Percentiles rank a stretch among this genome's conserved stretches.
phyloP scores from a whole-genome alignment of 768 basidiomycete species.

The Lactarius tabidus region DNA sequence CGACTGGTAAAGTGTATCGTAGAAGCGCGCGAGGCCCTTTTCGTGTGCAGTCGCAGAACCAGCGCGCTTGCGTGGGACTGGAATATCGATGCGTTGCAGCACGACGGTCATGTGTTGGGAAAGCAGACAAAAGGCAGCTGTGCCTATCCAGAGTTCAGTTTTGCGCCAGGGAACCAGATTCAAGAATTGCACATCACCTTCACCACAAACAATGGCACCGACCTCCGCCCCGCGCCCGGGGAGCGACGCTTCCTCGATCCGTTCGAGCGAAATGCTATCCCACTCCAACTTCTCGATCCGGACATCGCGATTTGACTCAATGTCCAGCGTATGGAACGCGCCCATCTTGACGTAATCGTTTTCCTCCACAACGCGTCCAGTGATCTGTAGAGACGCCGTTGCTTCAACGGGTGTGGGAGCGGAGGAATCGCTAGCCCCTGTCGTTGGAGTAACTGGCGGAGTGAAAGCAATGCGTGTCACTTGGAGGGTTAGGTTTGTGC shows the following conservation, averaged over 20 bases:
- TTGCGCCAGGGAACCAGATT: background rate
- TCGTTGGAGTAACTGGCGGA: constrained; percentile 53
- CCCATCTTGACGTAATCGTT: constrained; percentile 89
- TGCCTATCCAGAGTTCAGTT: constrained; percentile 41
- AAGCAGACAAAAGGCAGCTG: constrained; percentile 88
- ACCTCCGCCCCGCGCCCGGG: constrained; percentile 97
- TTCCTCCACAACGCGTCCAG: constrained; percentile 81
- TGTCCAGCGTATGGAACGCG: constrained; percentile 90
- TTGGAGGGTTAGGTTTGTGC: constrained; percentile 76
- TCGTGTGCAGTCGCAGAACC: constrained; percentile 85
- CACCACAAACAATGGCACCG: constrained; percentile 92
- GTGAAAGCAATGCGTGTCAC: constrained; percentile 82
- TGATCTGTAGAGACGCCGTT: constrained; percentile 71
- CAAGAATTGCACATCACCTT: constrained; percentile 47
- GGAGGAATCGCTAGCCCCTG: constrained; percentile 37
- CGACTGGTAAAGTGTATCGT: constrained; percentile 77
- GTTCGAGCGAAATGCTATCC: constrained; percentile 82
- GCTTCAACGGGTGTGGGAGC: constrained; percentile 32
- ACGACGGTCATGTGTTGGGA: constrained; percentile 97
- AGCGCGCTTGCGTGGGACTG: constrained; percentile 86
- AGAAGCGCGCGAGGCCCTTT: constrained; percentile 83
- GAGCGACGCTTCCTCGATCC: constrained; percentile 83
- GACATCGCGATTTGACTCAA: constrained; percentile 88
- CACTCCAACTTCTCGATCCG: constrained; percentile 90
- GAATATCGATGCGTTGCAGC: constrained; percentile 80